A percentile compares a stretch with the other conserved stretches of the same genome.
Conservation (phyloP, 257 asterid genomes). For the Nyctanthes arbortristis region DNA sequence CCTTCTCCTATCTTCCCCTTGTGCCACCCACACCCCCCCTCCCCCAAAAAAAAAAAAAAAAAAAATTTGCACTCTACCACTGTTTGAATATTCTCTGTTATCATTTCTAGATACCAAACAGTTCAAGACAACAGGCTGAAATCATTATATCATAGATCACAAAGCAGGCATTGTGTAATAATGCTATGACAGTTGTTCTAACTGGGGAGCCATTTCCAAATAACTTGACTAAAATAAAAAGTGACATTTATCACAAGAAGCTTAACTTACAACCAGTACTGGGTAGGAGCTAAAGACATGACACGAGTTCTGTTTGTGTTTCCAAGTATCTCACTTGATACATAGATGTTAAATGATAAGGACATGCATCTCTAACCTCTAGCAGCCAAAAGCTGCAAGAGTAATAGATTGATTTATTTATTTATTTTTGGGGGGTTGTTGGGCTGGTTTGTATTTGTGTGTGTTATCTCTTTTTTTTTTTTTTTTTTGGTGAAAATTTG, state of each 20-base stretch:
- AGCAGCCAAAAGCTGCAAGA: neutral
- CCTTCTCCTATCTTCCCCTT: too few relatives aligned
- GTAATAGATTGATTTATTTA: too few relatives aligned
- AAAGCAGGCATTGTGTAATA: conserved; percentile 2
- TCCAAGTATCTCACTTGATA: neutral
- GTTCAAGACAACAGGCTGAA: neutral
- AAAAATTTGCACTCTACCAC: too few relatives aligned
- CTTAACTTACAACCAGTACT: neutral
- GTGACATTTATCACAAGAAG: neutral
- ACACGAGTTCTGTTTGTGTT: neutral
- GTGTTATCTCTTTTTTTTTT: too few relatives aligned
- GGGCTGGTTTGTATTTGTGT: too few relatives aligned
- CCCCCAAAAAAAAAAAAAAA: too few relatives aligned
- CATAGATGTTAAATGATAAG: neutral
- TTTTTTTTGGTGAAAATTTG: too few relatives aligned
- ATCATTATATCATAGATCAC: conserved; percentile 1
- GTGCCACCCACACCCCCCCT: too few relatives aligned
- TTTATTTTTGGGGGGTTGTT: too few relatives aligned
- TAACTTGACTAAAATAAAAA: neutral
- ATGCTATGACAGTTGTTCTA: neutral
- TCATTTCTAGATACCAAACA: neutral
- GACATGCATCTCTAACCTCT: neutral
- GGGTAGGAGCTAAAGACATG: neutral
- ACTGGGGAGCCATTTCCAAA: neutral
- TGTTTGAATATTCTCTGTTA: too few relatives aligned